Conservation (phyloP, 306 rosid species). For the Cicer yamashitae region DNA sequence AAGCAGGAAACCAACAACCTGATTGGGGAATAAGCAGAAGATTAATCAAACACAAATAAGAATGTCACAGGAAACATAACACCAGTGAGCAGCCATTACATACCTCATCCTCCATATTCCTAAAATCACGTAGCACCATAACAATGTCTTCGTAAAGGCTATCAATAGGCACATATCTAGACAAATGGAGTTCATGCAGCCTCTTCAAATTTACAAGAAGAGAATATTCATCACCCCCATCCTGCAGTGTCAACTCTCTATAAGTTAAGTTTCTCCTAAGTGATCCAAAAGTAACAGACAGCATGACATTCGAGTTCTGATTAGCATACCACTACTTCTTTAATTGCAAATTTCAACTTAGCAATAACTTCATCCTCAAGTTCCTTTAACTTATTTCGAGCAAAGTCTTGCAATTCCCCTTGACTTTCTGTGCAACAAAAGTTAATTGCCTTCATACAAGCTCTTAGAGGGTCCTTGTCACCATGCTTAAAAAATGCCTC, state of each 20-base stretch:
- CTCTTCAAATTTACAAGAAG: conserved; percentile 95
- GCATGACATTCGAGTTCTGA: conserved; percentile 26
- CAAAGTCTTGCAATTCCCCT: conserved; percentile 94
- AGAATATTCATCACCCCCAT: conserved; percentile 94
- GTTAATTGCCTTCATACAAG: conserved; percentile 77
- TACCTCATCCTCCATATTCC: conserved; percentile 86
- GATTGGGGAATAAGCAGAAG: conserved; percentile 49
- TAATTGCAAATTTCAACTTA: conserved; percentile 80
- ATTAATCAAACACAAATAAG: conserved; percentile 39
- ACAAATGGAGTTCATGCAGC: conserved; percentile 85
- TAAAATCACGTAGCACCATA: conserved; percentile 62
- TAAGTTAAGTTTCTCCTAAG: conserved; percentile 43
- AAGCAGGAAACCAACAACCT: conserved; percentile 89
- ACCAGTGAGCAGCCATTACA: conserved; percentile 44
- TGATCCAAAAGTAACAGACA: conserved; percentile 40
- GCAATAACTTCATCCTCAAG: conserved; percentile 75
- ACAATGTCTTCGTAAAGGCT: conserved; percentile 72
- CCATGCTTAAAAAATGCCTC: conserved; percentile 90
- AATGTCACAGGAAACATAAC: conserved; percentile 29
- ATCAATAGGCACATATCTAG: conserved; percentile 67
- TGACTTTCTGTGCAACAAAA: conserved; percentile 80
- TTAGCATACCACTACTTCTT: conserved; percentile 79
- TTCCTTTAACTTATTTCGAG: conserved; percentile 78
- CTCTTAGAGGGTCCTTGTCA: conserved; percentile 87
- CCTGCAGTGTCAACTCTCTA: conserved; percentile 61